Percentiles rank a stretch among this genome's conserved stretches.
Evolutionary conservation across 2,329 filamentous ascomycete species (phyloP).

Genomic region (Apiospora sp.): DNA sequence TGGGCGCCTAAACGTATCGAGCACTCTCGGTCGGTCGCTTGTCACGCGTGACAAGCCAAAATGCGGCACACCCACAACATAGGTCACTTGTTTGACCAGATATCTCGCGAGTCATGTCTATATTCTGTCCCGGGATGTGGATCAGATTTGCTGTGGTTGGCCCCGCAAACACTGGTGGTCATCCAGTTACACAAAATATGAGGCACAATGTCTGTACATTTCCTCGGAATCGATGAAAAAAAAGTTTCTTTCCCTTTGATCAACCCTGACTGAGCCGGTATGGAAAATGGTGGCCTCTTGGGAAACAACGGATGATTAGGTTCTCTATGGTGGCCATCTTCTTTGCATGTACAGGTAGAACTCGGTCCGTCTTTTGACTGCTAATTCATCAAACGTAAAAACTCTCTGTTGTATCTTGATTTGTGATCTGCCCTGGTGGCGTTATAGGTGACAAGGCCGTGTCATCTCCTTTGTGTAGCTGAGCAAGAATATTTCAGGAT

Average conservation of each 20-base stretch:
- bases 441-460: not conserved
- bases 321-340: constrained; percentile 34
- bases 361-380: constrained; percentile 33
- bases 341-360: constrained; percentile 41
- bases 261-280: constrained; percentile 31
- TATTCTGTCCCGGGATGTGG: not conserved
- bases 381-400: constrained; percentile 27
- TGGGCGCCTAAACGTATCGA: constrained; percentile 56
- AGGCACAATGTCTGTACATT: constrained; percentile 6
- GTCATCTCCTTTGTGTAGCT: not conserved
- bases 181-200: constrained; percentile 22
- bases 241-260: constrained; percentile 24
- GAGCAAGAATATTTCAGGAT: not conserved
- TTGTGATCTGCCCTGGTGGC: not conserved
- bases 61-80: constrained; percentile 30
- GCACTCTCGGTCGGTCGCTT: constrained; percentile 31
- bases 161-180: constrained; percentile 7
- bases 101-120: constrained; percentile 21
- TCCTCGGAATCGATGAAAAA: constrained; percentile 14
- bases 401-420: not conserved
- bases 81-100: constrained; percentile 23
- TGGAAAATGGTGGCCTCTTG: constrained; percentile 36
- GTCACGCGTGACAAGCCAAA: constrained; percentile 30
- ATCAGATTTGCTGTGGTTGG: not conserved
- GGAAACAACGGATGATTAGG: constrained; percentile 33